Percentiles rank a stretch among this genome's conserved stretches.
phyloP scores from a whole-genome alignment of 179 eudicot species.

The Carnegiea gigantea region DNA sequence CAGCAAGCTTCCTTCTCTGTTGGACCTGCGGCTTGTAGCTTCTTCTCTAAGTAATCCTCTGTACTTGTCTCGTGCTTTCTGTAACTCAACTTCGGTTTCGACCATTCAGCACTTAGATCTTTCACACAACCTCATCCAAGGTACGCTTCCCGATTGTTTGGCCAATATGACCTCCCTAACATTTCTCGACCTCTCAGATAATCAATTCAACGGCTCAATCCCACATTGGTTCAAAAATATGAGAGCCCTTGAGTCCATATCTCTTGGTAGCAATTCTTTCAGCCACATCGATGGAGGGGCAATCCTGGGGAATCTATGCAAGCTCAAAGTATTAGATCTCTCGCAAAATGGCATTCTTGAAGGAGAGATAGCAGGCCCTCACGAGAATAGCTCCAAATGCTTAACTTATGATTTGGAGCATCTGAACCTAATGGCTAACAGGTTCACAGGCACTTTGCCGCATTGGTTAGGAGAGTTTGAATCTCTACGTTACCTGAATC shows the following conservation, averaged over 20 bases:
- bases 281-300: conserved; percentile 27
- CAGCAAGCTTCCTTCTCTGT: conserved; percentile 25
- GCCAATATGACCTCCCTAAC: conserved; percentile 22
- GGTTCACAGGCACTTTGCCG: conserved; percentile 17
- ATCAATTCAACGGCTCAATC: conserved; percentile 10
- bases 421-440: conserved; percentile 1
- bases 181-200: conserved; percentile 7
- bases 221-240: conserved; percentile 18
- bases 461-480: conserved; percentile 20
- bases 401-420: conserved; percentile 2
- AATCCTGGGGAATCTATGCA: conserved; percentile 11
- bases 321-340: conserved; percentile 19
- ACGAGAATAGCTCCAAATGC: conserved; percentile 17
- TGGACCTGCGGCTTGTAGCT: conserved; percentile 11
- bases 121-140: background rate
- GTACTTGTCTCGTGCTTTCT: background rate
- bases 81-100: conserved; percentile 22
- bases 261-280: conserved; percentile 17
- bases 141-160: conserved; percentile 1
- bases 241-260: conserved; percentile 1
- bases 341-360: background rate
- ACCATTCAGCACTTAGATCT: conserved; percentile 32
- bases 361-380: background rate
- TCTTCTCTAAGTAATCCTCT: conserved; percentile 18
- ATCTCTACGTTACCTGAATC: background rate